Evolutionary conservation across 441 rosid species (phyloP).

Genomic region (Croton setiger): DNA sequence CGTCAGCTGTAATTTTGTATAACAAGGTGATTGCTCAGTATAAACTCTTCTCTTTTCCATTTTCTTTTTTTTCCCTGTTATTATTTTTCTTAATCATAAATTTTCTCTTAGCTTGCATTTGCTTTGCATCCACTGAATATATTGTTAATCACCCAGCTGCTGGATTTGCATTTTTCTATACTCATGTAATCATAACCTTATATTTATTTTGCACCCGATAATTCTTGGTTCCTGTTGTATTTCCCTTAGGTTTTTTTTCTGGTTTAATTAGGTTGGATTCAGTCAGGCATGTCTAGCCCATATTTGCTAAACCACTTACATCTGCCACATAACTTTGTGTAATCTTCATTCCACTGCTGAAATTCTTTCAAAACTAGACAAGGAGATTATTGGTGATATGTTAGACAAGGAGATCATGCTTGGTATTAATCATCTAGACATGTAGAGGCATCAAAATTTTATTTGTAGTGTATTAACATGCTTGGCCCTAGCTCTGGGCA

Average conservation of each 20-base stretch:
- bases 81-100: neutral
- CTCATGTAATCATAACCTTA: neutral
- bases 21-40: conserved; percentile 62
- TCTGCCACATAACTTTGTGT: neutral
- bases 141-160: neutral
- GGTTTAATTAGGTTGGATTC: neutral
- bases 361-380: neutral
- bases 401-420: neutral
- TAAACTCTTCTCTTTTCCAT: neutral
- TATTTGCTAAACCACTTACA: neutral
- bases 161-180: neutral
- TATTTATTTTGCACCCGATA: neutral
- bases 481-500: neutral
- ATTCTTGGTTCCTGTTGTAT: neutral
- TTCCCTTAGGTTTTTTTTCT: neutral
- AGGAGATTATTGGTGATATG: neutral
- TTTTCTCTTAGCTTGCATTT: neutral
- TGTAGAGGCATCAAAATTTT: neutral
- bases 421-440: neutral
- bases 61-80: neutral
- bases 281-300: neutral
- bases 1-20: conserved; percentile 90
- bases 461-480: neutral
- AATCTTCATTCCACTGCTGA: neutral
- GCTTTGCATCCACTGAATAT: neutral